Conservation (phyloP, 768 basidiomycete genomes). For the Boletus subparvulus region DNA sequence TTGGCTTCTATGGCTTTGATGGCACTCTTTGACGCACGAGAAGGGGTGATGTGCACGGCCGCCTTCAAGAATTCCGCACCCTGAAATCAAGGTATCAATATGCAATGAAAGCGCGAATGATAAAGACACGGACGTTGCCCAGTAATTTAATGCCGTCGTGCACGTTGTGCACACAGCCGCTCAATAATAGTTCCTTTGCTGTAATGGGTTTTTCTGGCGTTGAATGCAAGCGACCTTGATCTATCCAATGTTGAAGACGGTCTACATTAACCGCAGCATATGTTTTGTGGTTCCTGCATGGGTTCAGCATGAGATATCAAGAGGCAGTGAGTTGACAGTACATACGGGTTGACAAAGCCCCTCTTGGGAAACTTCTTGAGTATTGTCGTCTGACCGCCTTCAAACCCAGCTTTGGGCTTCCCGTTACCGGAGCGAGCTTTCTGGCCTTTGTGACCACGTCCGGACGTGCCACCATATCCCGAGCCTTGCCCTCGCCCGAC, state of each 20-base stretch:
- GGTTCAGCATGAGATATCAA: not conserved
- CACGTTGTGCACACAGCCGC: constrained; percentile 84
- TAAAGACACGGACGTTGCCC: constrained; percentile 59
- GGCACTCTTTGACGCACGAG: constrained; percentile 83
- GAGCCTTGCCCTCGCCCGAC: constrained; percentile 93
- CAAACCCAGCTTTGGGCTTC: constrained; percentile 79
- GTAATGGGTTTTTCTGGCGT: constrained; percentile 84
- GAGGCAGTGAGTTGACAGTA: constrained; percentile 13
- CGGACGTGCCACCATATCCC: constrained; percentile 87
- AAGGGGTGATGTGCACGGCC: constrained; percentile 77
- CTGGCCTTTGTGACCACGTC: constrained; percentile 94
- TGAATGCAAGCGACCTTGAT: constrained; percentile 76
- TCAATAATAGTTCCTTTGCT: constrained; percentile 77
- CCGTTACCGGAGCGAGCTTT: constrained; percentile 89
- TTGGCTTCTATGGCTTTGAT: constrained; percentile 78
- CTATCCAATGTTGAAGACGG: constrained; percentile 88
- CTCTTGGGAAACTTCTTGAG: constrained; percentile 89
- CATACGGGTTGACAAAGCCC: constrained; percentile 92
- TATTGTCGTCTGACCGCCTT: constrained; percentile 96
- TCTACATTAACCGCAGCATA: constrained; percentile 87
- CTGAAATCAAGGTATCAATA: constrained; percentile 34
- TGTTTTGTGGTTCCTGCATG: constrained; percentile 63
- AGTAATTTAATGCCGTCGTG: constrained; percentile 92
- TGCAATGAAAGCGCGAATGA: not conserved
- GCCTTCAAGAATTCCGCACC: constrained; percentile 64